Evolutionary conservation across 2,329 filamentous ascomycete genomes (phyloP), one percentile per base, ranked within the genome.

Genomic region (Penicillium rolfsii): DNA sequence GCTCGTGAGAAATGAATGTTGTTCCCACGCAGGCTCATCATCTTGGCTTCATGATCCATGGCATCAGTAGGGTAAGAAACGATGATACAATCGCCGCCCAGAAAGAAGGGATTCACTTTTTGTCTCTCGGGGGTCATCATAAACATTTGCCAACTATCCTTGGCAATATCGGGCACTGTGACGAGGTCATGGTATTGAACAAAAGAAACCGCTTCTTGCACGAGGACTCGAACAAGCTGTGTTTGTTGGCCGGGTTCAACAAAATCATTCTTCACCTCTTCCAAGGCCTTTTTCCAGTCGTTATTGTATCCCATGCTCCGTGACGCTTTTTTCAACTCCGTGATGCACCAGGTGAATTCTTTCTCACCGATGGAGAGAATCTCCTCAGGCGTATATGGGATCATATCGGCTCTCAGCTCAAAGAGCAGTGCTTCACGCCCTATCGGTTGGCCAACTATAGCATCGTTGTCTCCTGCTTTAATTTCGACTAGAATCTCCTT

Each of bases 1-100:
- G 84, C 83, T 1, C 82, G 80, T 4, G 83, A 77, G 70, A 87
- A 85, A 67, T 85, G 82, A 0, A 79, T 77, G 66, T 85, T 86
- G 72, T 87, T 87, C 11, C 84, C 83, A 19, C 84, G 81, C 79
- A 87, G 82, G 56, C 82, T 81, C 85, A 87, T 87, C 64, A 83
- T 68, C 71, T 87, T 88, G 36, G 81, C 77, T 19, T 77, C 79
- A 64, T 87, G 67, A 16, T 65, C 64, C 67, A 69, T 68, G 4
- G 61, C 50, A 26, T 59, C 58, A 2, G 58, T 61, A n/a, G 85
- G 85, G 57, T 86, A 87, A 0, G 85, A 83, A 3, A 87, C 83
- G 49, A 83, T 79, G 64, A 87, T 84, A 2, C 71, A 72, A 0
- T 77, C 73, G 0, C 85, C 85, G 5, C 85, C 85, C 0, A 87